Evolutionary conservation across 2,329 filamentous ascomycete genomes (phyloP), one percentile per base, ranked within the genome.

Genomic region (Madurella fahalii): DNA sequence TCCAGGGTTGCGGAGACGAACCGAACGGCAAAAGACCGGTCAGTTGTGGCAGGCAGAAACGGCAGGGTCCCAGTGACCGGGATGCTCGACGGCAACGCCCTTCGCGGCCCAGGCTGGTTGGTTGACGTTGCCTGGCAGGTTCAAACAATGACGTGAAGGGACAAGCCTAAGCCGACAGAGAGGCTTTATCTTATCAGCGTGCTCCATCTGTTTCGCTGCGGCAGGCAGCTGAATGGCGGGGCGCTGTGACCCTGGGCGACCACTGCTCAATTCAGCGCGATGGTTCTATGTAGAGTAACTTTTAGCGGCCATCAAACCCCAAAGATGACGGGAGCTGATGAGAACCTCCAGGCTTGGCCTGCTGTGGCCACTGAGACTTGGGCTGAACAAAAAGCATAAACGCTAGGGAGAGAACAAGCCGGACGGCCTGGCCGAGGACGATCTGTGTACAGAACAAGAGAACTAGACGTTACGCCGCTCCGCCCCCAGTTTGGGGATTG

Each of bases 111-210:
- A 17, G 39, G 25, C 32, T 34, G 30, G 31, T 31, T 8, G 32
- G 34, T 17, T 5, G n/a, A 40, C 12, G 34, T 3, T 37, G 34
- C 9, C 34, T 37, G 34, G 34, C 34, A 15, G 4, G 3, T 40
- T 32, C 43, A 41, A 51, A 51, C 40, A 57, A 57, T 57, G 54
- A 57, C 51, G 54, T 57, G 20, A 51, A 44, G 47, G 47, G 18
- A 44, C 20, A 7, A 18, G n/a, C 12, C 18, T 17, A 12, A 31
- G 39, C 25, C 16, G 20, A 18, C 39, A 45, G 41, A 25, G 41
- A n/a, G 53, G 7, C 15, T 42, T 57, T 58, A 59, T 59, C 60
- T 62, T 62, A 62, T 62, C 58, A 46, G 37, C 50, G 50, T 47
- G 42, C 9, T 18, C 34, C 25, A 25, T 40, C 42, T 7, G 25